Conservation (phyloP, 208 protist species). For the Kentomonas sorsogonicus region DNA sequence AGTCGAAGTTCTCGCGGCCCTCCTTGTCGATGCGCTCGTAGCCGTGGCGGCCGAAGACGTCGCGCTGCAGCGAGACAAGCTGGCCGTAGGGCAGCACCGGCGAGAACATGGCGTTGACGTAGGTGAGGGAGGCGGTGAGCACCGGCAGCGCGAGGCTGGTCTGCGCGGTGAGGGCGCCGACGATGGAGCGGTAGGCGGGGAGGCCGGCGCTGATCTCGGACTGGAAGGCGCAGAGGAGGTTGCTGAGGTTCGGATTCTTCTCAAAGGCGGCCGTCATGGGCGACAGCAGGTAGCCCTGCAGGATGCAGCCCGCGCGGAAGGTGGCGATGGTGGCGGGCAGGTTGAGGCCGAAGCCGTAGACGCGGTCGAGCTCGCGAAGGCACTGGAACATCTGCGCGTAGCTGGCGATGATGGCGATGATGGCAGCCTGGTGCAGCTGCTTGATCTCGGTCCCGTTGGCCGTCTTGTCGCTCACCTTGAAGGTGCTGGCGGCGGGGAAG, state of each 20-base stretch:
- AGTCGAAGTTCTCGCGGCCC: conserved; percentile 69
- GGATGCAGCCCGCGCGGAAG: conserved; percentile 89
- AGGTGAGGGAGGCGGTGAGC: conserved; percentile 63
- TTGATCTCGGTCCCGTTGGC: conserved; percentile 47
- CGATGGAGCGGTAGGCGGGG: conserved; percentile 56
- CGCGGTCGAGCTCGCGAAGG: conserved; percentile 84
- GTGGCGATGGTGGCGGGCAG: conserved; percentile 87
- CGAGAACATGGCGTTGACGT: conserved; percentile 85
- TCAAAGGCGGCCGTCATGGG: conserved; percentile 89
- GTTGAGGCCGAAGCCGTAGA: conserved; percentile 83
- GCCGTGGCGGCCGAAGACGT: conserved; percentile 88
- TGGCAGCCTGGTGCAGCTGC: conserved; percentile 74
- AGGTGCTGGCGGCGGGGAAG: conserved; percentile 14
- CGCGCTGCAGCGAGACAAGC: conserved; percentile 88
- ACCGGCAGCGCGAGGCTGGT: conserved; percentile 71
- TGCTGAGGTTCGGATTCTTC: conserved; percentile 76
- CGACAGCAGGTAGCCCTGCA: conserved; percentile 80
- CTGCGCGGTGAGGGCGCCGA: conserved; percentile 40
- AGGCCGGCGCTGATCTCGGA: conserved; percentile 74
- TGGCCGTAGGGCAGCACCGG: conserved; percentile 74
- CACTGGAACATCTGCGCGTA: conserved; percentile 93
- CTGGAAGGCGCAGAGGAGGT: conserved; percentile 83
- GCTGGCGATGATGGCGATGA: conserved; percentile 78
- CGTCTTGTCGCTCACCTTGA: conserved; percentile 41
- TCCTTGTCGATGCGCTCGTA: conserved; percentile 85